Conservation (phyloP, 1,139 yeast genomes). For the Hyphopichia fennica region DNA sequence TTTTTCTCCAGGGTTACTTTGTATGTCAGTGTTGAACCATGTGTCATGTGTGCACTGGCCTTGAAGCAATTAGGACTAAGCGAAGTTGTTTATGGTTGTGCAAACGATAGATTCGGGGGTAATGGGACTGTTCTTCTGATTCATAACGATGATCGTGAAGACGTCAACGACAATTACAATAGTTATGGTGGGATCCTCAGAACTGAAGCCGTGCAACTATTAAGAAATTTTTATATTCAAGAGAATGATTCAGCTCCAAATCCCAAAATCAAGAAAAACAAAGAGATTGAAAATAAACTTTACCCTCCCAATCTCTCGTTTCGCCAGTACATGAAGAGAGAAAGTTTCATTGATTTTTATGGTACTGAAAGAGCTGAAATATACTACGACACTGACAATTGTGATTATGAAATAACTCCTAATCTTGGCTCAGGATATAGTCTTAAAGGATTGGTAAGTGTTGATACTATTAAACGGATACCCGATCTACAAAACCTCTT, state of each 20-base stretch:
- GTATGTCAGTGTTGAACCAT: slow-evolving; percentile 96
- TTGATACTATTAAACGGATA: slow-evolving; percentile 16
- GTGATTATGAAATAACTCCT: slow-evolving; percentile 33
- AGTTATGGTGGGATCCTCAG: slow-evolving; percentile 79
- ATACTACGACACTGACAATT: slow-evolving; percentile 8
- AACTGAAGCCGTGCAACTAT: slow-evolving; percentile 77
- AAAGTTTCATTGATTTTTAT: slow-evolving; percentile 27
- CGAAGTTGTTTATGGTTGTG: slow-evolving; percentile 84
- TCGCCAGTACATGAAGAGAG: slow-evolving; percentile 17
- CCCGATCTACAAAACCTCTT: slow-evolving; percentile 22
- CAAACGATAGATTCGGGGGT: slow-evolving; percentile 95
- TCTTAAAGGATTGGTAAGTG: slow-evolving; percentile 19
- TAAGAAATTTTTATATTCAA: slow-evolving; percentile 79
- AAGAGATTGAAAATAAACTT: slow-evolving; percentile 65
- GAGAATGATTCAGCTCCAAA: slow-evolving; percentile 85
- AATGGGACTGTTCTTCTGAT: slow-evolving; percentile 82
- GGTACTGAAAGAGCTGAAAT: slow-evolving; percentile 22
- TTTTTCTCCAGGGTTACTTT: slow-evolving; percentile 56
- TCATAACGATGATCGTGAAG: slow-evolving; percentile 46
- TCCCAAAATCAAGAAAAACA: slow-evolving; percentile 72
- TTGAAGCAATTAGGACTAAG: slow-evolving; percentile 75
- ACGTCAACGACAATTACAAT: slow-evolving; percentile 39
- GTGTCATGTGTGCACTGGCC: slow-evolving; percentile 97
- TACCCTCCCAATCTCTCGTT: slow-evolving; percentile 51
- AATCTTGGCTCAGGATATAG: slow-evolving; percentile 23